Percentiles rank a stretch among this genome's conserved stretches.
Conservation (phyloP, 345 rosid species). For the Lumnitzera littorea region DNA sequence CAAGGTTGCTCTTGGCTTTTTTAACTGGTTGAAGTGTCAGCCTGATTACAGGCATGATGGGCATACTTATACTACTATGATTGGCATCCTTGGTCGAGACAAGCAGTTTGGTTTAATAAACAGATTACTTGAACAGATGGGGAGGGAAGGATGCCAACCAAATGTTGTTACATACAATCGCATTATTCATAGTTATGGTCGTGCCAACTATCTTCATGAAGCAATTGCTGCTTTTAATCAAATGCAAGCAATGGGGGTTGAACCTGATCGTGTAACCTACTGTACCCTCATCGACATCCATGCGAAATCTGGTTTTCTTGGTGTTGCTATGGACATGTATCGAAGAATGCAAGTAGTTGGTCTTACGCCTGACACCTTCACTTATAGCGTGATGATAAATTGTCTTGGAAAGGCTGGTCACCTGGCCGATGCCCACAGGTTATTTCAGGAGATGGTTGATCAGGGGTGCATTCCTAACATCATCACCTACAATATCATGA, state of each 20-base stretch:
- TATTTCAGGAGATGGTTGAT: conserved; percentile 78
- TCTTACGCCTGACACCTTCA: conserved; percentile 88
- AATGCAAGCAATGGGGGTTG: conserved; percentile 72
- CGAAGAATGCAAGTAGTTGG: conserved; percentile 73
- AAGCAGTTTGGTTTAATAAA: conserved; percentile 63
- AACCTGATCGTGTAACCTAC: conserved; percentile 90
- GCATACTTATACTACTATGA: conserved; percentile 93
- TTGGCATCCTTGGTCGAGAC: conserved; percentile 86
- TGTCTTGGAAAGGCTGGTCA: conserved; percentile 97
- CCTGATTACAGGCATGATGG: conserved; percentile 80
- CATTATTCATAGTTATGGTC: conserved; percentile 87
- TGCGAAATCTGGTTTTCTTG: conserved; percentile 92
- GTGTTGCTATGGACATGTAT: conserved; percentile 82
- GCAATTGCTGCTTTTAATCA: conserved; percentile 66
- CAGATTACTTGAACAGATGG: conserved; percentile 75
- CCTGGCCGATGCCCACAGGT: conserved; percentile 65
- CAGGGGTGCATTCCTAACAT: conserved; percentile 82
- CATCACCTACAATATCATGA: conserved; percentile 82
- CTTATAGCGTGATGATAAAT: conserved; percentile 87
- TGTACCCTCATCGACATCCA: conserved; percentile 88
- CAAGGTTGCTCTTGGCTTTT: conserved; percentile 69
- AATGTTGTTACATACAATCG: conserved; percentile 89
- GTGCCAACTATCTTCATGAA: conserved; percentile 76
- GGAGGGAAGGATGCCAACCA: conserved; percentile 70
- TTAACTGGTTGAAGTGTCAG: conserved; percentile 68